Conservation (phyloP, 2,329 filamentous ascomycete genomes). For the Cadophora sp. region DNA sequence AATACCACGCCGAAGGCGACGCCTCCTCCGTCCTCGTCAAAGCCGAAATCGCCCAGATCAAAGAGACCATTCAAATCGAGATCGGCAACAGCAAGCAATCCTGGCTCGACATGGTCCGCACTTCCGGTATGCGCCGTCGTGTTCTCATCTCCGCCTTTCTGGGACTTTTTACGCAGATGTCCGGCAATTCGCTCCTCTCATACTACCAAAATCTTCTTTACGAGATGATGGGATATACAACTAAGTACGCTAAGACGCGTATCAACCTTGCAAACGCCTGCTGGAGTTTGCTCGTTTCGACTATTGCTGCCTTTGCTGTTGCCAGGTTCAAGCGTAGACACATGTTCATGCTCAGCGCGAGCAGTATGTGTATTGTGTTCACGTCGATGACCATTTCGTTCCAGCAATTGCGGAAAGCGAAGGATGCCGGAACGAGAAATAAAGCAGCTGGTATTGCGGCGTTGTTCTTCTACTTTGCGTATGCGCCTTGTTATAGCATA, state of each 20-base stretch:
- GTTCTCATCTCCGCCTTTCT: constrained; percentile 56
- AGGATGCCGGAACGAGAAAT: constrained; percentile 40
- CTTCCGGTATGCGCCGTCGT: constrained; percentile 56
- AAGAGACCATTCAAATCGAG: constrained; percentile 60
- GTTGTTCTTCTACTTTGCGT: constrained; percentile 66
- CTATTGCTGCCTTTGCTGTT: constrained; percentile 50
- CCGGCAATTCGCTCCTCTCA: constrained; percentile 52
- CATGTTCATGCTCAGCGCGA: constrained; percentile 61
- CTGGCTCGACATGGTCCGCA: constrained; percentile 58
- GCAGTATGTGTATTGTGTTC: constrained; percentile 59
- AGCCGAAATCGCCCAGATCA: constrained; percentile 66
- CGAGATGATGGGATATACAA: constrained; percentile 52
- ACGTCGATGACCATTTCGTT: constrained; percentile 60
- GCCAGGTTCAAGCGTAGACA: constrained; percentile 52
- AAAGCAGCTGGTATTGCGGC: constrained; percentile 40
- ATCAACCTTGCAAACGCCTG: constrained; percentile 54
- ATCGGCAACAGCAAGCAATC: constrained; percentile 57
- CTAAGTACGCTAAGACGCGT: constrained; percentile 50
- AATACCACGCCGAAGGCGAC: constrained; percentile 61
- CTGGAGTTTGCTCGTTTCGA: constrained; percentile 52
- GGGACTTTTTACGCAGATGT: constrained; percentile 60
- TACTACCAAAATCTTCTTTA: constrained; percentile 57
- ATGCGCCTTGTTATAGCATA: constrained; percentile 65
- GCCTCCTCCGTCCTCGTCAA: constrained; percentile 57
- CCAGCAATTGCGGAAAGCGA: constrained; percentile 47